A percentile compares a stretch with the other conserved stretches of the same genome.
These are phyloP conservation scores for Mycena citricolor DNA, from an alignment of 1,284 basidiomycete species.

Conservation along the genomic window DNA sequence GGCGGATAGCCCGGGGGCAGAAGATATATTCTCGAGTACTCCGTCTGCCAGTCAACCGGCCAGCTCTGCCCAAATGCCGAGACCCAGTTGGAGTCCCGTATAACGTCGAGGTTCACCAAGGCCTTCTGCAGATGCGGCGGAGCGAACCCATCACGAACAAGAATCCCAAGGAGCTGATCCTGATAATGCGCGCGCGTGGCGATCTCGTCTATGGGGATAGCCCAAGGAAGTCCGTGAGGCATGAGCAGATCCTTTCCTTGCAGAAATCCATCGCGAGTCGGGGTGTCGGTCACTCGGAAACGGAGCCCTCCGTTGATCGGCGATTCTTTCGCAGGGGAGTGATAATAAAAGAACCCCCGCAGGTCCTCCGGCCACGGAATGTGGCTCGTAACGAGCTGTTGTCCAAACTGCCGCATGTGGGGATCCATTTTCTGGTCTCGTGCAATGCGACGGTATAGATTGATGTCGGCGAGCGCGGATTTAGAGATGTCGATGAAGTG, in stretches of 20 bases:
- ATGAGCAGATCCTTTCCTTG: conserved; percentile 18
- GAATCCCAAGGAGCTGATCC: background rate
- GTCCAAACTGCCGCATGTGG: conserved; percentile 9
- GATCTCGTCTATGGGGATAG: conserved; percentile 11
- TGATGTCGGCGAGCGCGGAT: background rate
- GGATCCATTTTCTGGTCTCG: background rate
- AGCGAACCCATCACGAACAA: conserved; percentile 11
- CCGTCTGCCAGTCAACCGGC: conserved; percentile 4
- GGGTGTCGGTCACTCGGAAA: conserved; percentile 10
- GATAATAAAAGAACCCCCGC: conserved; percentile 15
- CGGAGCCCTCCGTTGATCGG: conserved; percentile 10
- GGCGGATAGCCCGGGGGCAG: background rate
- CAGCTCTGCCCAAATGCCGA: conserved; percentile 12
- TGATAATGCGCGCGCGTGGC: background rate
- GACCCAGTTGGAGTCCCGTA: conserved; percentile 12
- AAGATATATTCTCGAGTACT: conserved; percentile 12
- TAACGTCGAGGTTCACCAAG: background rate
- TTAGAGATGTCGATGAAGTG: conserved; percentile 12
- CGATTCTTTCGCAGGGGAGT: conserved; percentile 3
- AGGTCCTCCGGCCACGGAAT: background rate
- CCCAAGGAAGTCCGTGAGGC: conserved; percentile 15
- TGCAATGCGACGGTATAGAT: conserved; percentile 2
- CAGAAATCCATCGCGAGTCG: conserved; percentile 1
- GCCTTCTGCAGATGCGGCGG: conserved; percentile 1
- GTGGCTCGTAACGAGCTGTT: background rate